phyloP scores from a whole-genome alignment of 2,329 filamentous ascomycete genomes.

The Camillea tinctor region DNA sequence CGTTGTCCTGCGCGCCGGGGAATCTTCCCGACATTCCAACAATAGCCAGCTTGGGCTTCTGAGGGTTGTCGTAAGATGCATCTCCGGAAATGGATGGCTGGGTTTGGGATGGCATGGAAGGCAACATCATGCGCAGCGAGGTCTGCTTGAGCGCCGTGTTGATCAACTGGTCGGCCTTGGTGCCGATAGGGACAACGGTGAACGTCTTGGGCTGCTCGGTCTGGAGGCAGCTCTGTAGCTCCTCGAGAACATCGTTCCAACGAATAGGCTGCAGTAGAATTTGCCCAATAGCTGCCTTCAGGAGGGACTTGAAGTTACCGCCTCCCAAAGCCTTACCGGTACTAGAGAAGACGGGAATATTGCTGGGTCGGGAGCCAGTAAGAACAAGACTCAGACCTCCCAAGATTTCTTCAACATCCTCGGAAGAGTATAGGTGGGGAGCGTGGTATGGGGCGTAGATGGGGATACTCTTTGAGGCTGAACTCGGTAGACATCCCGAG shows the following conservation, averaged over 20 bases:
- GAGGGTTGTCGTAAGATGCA: not conserved
- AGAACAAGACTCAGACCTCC: not conserved
- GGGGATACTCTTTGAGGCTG: conserved; percentile 38
- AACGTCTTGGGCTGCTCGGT: conserved; percentile 5
- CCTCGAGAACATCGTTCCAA: conserved; percentile 11
- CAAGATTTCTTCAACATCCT: conserved; percentile 20
- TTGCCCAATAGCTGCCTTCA: conserved; percentile 16
- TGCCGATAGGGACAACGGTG: conserved; percentile 12
- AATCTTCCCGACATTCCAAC: conserved; percentile 24
- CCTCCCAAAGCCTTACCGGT: conserved; percentile 1
- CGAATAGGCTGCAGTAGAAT: conserved; percentile 21
- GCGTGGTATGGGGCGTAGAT: conserved; percentile 34
- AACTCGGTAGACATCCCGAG: conserved; percentile 9
- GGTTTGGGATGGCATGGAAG: not conserved
- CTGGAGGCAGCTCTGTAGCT: conserved; percentile 11
- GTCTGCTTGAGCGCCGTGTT: conserved; percentile 18
- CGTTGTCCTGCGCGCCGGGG: conserved; percentile 17
- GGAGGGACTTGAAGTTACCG: conserved; percentile 9
- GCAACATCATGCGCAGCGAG: conserved; percentile 4
- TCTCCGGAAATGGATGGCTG: not conserved
- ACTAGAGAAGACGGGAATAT: conserved; percentile 18
- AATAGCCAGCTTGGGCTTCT: conserved; percentile 25
- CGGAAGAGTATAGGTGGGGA: conserved; percentile 25
- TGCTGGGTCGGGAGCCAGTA: not conserved
- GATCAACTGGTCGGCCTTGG: conserved; percentile 15